Base-by-base conservation (phyloP, 192 early-diverging fungal species). In the Coemansia sp. region DNA sequence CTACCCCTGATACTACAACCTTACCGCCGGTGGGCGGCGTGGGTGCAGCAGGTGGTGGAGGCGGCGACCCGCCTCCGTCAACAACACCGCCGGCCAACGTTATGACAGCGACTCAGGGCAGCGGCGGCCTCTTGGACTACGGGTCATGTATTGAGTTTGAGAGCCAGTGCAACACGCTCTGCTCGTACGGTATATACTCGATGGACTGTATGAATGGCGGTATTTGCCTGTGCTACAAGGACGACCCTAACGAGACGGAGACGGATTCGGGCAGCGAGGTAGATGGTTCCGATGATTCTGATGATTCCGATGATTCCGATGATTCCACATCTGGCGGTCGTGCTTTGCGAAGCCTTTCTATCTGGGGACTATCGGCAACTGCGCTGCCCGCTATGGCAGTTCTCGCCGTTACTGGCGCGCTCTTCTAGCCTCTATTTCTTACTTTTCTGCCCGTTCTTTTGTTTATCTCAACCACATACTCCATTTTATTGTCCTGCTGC, bases 141-240 rank as follows among this genome's bases (percentile, higher is more conserved):
- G 69, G 60, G 15, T 57, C 57, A 25, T 81, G 78, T 49, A 59
- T 81, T 2, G 49, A 51, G 24, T 75, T 81, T 59, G 78, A 81
- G 48, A 72, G 63, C 48, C 67, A 81, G 66, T 81, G 78, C 73
- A 72, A 67, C 41, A 17, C 32, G 21, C 21, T 72, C 50, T 81
- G 78, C 66, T 63, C 69, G 10, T 56, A 68, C 37, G 73, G 78
- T 12, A 55, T 81, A 22, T 75, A 63, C 57, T 65, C 65, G 23
- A 81, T 81, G 78, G 47, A 67, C 63, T 81, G 78, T 51, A 50
- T 64, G 19, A 57, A 24, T 15, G 78, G 78, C 52, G 78, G 78
- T 37, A 45, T 74, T 5, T 81, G 78, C 55, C 47, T 81, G 59
- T 81, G 78, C 73, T 72, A 63, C 15, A 49, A 63, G 10, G 55